Evolutionary conservation across 805 yeast species (phyloP).

Genomic region (Metschnikowia arizonensis): DNA sequence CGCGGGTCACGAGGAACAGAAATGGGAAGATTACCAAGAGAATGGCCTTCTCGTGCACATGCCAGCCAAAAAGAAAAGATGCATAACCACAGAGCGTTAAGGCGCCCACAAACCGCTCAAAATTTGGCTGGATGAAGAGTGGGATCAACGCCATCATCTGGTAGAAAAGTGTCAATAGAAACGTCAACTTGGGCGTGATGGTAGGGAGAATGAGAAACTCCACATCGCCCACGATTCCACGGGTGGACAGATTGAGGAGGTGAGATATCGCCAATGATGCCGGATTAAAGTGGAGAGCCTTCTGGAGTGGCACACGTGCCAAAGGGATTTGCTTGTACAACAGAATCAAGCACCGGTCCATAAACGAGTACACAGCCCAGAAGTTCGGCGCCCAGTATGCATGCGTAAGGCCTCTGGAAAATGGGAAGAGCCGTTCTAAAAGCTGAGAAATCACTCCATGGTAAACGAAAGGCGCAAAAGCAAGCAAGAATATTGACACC

Average conservation of each 20-base stretch:
- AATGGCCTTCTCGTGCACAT: conserved; percentile 97
- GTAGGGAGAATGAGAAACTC: conserved; percentile 76
- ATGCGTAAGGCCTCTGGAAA: conserved; percentile 91
- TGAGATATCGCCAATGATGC: conserved; percentile 31
- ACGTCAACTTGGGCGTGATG: conserved; percentile 73
- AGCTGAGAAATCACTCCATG: conserved; percentile 61
- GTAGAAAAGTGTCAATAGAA: conserved; percentile 75
- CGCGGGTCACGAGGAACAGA: conserved; percentile 67
- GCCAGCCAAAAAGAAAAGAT: conserved; percentile 95
- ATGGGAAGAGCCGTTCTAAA: conserved; percentile 76
- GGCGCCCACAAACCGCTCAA: conserved; percentile 75
- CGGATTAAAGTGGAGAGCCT: conserved; percentile 44
- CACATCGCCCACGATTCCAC: conserved; percentile 91
- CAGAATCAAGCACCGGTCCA: conserved; percentile 65
- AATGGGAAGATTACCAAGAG: conserved; percentile 84
- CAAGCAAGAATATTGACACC: conserved; percentile 53
- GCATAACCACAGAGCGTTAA: conserved; percentile 87
- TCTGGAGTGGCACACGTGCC: conserved; percentile 26
- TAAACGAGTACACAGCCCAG: conserved; percentile 90
- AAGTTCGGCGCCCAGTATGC: conserved; percentile 99
- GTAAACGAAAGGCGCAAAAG: conserved; percentile 76
- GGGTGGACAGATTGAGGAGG: conserved; percentile 45
- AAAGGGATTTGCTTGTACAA: conserved; percentile 36
- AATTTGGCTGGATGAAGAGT: conserved; percentile 62
- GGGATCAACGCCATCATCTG: conserved; percentile 78